Conservation (phyloP, 1,284 basidiomycete species). For the Termitomyces sp. region DNA sequence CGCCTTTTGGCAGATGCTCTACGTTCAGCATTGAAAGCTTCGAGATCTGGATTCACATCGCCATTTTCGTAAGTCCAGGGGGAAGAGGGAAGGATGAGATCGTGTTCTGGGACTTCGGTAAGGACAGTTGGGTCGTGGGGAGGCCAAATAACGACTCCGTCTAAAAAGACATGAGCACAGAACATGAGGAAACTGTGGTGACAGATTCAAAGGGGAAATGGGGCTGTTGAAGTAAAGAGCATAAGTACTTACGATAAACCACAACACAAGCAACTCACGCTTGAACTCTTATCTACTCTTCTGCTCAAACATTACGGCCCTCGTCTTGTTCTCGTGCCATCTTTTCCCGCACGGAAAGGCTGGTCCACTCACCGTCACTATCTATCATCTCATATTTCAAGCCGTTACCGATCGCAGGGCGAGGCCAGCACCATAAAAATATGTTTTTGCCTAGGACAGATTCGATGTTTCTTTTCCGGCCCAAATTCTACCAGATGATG, state of each 20-base stretch:
- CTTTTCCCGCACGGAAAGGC: slow-evolving; percentile 27
- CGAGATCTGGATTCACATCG: slow-evolving; percentile 66
- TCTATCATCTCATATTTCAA: slow-evolving; percentile 70
- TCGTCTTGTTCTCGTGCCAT: slow-evolving; percentile 10
- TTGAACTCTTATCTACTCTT: background rate
- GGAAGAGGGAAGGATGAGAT: slow-evolving; percentile 47
- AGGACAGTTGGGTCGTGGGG: slow-evolving; percentile 45
- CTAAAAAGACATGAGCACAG: slow-evolving; percentile 11
- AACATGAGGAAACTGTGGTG: background rate
- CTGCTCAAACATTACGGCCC: slow-evolving; percentile 10
- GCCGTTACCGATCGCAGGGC: slow-evolving; percentile 63
- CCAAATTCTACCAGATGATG: slow-evolving; percentile 60
- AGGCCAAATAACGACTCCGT: slow-evolving; percentile 42
- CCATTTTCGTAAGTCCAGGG: slow-evolving; percentile 86
- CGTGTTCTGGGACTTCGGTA: slow-evolving; percentile 28
- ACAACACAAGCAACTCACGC: slow-evolving; percentile 1
- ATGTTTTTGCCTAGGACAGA: slow-evolving; percentile 75
- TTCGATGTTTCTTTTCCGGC: slow-evolving; percentile 64
- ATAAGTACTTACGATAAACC: slow-evolving; percentile 7
- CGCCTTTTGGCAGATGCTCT: slow-evolving; percentile 20
- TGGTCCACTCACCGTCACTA: slow-evolving; percentile 76
- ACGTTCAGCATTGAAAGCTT: slow-evolving; percentile 50
- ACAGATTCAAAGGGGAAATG: background rate
- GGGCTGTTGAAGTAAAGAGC: background rate
- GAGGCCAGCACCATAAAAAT: slow-evolving; percentile 82